Conservation (phyloP, 306 rosid species). For the Calophaca sinica region DNA sequence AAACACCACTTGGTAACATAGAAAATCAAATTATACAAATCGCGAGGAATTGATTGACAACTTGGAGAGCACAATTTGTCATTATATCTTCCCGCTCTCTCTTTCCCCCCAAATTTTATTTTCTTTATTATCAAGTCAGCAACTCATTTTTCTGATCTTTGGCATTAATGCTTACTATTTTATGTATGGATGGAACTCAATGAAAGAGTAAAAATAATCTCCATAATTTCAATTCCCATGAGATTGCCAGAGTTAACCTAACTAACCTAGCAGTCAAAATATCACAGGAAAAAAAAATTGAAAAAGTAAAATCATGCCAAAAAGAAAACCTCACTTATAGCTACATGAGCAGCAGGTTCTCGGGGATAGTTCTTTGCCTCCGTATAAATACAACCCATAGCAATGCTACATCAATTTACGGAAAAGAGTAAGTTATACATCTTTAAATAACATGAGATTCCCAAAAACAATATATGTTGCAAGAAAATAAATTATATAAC, state of each 20-base stretch:
- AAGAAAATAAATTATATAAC: slow-evolving; percentile 34
- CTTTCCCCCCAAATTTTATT: slow-evolving; percentile 5
- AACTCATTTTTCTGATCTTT: slow-evolving; percentile 32
- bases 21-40: slow-evolving; percentile 29
- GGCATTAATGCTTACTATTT: slow-evolving; percentile 29
- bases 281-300: slow-evolving; percentile 32
- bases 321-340: slow-evolving; percentile 80
- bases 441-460: slow-evolving; percentile 33
- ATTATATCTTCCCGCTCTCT: not conserved
- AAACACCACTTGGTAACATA: slow-evolving; percentile 10
- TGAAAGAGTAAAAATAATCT: slow-evolving; percentile 4
- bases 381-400: slow-evolving; percentile 93
- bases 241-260: slow-evolving; percentile 24
- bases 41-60: slow-evolving; percentile 13
- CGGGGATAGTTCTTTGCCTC: slow-evolving; percentile 98
- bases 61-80: not conserved
- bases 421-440: slow-evolving; percentile 44
- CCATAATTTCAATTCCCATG: slow-evolving; percentile 21
- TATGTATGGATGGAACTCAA: slow-evolving; percentile 24
- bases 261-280: slow-evolving; percentile 21
- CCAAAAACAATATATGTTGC: slow-evolving; percentile 19
- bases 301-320: slow-evolving; percentile 42
- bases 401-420: slow-evolving; percentile 73
- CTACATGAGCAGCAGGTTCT: slow-evolving; percentile 99
- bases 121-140: slow-evolving; percentile 15